Conservation (phyloP, 305 asterid genomes). For the Solanum chacoense region DNA sequence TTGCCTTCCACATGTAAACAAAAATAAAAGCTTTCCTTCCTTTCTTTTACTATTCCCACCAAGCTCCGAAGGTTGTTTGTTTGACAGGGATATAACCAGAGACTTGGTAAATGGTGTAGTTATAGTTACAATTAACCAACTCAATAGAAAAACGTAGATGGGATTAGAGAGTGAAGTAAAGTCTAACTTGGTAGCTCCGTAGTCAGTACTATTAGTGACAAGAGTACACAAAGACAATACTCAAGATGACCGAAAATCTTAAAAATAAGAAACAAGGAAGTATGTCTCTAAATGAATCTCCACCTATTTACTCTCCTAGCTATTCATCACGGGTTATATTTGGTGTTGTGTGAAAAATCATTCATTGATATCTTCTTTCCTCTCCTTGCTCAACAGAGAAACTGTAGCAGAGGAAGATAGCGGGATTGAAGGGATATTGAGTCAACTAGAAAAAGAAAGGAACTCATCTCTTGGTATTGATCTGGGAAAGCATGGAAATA, state of each 20-base stretch:
- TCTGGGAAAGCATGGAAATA: constrained; percentile 22
- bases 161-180: not conserved
- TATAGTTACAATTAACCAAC: not conserved
- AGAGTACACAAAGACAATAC: not conserved
- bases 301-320: not conserved
- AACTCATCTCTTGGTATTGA: constrained; percentile 34
- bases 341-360: not conserved
- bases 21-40: not conserved
- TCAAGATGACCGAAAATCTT: not conserved
- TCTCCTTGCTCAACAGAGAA: constrained; percentile 33
- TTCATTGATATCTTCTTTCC: not conserved
- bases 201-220: not conserved
- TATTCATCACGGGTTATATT: not conserved
- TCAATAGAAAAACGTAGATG: not conserved
- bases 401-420: constrained; percentile 33
- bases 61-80: not conserved
- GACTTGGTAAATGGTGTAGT: not conserved
- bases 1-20: not conserved
- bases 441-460: constrained; percentile 73
- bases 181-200: not conserved
- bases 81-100: not conserved
- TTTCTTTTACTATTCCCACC: not conserved
- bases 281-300: not conserved
- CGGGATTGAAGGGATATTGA: constrained; percentile 74
- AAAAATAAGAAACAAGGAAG: not conserved